phyloP scores from a whole-genome alignment of 2,329 filamentous ascomycete genomes.

The Phialophora tarda region DNA sequence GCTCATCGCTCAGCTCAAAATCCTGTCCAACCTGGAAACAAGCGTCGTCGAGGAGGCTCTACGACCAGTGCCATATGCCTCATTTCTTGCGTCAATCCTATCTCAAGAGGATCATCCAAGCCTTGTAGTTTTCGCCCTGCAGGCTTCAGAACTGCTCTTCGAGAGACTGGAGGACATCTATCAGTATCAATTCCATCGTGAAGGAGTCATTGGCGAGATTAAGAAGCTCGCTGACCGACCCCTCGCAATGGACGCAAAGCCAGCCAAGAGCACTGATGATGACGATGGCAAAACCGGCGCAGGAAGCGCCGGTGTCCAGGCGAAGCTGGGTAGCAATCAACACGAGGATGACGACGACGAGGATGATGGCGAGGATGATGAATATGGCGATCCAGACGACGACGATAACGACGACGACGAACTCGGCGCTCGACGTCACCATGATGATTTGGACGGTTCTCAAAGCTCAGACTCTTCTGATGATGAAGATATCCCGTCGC shows the following conservation, averaged over 20 bases:
- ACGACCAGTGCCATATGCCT: constrained; percentile 88
- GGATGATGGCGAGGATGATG: constrained; percentile 58
- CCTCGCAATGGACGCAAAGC: constrained; percentile 20
- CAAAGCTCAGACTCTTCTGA: constrained; percentile 67
- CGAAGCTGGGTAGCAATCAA: neutral
- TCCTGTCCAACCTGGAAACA: constrained; percentile 92
- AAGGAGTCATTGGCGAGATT: constrained; percentile 93
- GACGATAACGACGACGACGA: constrained; percentile 59
- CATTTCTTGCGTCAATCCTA: constrained; percentile 90
- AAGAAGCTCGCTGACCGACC: constrained; percentile 70
- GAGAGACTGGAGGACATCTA: constrained; percentile 86
- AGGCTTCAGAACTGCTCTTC: constrained; percentile 86
- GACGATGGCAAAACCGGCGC: constrained; percentile 41
- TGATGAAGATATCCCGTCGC: constrained; percentile 47
- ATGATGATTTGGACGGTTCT: constrained; percentile 67
- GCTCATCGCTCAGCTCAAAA: constrained; percentile 92
- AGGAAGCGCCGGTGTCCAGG: neutral
- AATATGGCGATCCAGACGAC: constrained; percentile 55
- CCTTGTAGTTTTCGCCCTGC: constrained; percentile 82
- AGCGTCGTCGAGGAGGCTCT: constrained; percentile 84
- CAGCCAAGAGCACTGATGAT: constrained; percentile 39
- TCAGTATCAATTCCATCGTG: constrained; percentile 93
- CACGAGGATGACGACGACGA: constrained; percentile 30
- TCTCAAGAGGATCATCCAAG: constrained; percentile 92
- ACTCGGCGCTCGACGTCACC: constrained; percentile 61